Base-by-base conservation (phyloP, 805 yeast species). In the Starmerella etchellsii region DNA sequence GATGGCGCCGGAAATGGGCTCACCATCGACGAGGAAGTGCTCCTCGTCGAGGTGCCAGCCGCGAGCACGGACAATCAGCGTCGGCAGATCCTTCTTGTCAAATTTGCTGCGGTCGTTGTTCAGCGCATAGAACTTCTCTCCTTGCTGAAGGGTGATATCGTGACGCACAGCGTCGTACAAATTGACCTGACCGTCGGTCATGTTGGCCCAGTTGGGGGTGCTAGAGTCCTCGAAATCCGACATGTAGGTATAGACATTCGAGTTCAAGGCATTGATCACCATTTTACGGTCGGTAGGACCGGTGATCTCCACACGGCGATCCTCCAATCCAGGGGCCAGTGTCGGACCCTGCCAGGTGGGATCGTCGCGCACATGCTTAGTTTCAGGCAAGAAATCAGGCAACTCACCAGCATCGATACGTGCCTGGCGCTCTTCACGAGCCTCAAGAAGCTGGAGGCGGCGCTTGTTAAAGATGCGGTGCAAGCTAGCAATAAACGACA, bases 251-350 rank as follows among this genome's bases (percentile, higher is more conserved):
- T 76, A 78, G 35, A 77, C 83, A 33, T 68, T 67, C 14, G 81
- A 69, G 63, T 76, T 76, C 55, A 76, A 68, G 28, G 83, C 83
- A 51, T 76, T 76, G 64, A 76, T 75, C 43, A 76, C 81, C 83
- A 76, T 76, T 59, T 76, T 76, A 46, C 82, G 68, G 60, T 76
- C 83, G 35, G 81, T 74, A 34, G 83, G 83, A 30, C 84, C 84
- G 36, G 83, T 77, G 61, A 77, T 77, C 59, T 77, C 83, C 42
- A 75, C 81, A 51, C 83, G 69, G 56, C 83, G 70, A 67, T 78
- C 83, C 54, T 68, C 71, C 43, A 76, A 68, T 18, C 83, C 83
- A 16, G 73, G 74, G 32, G 77, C 81, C 44, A 76, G 73, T 34
- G 73, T 68, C 21, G 83, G 78, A 26, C 82, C 83, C 45, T 73